These are phyloP conservation scores for Claviceps capensis DNA, from an alignment of 2,329 filamentous ascomycete species.

Conservation along the genomic window DNA sequence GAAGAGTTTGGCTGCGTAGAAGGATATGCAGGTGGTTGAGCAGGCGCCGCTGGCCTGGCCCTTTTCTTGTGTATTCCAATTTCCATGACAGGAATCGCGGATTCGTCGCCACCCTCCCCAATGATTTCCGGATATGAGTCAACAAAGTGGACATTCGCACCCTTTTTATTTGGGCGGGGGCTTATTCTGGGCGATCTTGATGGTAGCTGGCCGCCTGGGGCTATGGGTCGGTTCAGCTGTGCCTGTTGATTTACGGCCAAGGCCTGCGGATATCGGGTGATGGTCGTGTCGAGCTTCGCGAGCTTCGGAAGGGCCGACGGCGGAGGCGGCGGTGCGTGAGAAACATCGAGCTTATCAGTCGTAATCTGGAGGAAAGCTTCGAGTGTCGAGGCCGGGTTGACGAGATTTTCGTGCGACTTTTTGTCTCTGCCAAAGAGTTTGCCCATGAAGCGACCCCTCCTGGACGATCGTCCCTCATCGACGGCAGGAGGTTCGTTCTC, in stretches of 20 bases:
- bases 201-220: constrained; percentile 23
- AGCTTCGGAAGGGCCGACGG: constrained; percentile 32
- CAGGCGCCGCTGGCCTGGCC: constrained; percentile 17
- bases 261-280: constrained; percentile 42
- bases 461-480: constrained; percentile 28
- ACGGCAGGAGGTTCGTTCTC: constrained; percentile 29
- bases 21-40: constrained; percentile 10
- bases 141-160: constrained; percentile 60
- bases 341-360: constrained; percentile 40
- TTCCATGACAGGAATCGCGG: constrained; percentile 56
- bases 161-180: constrained; percentile 43
- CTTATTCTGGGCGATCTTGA: constrained; percentile 30
- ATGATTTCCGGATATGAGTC: constrained; percentile 66
- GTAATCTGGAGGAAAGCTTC: constrained; percentile 46
- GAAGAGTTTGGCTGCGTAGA: not conserved
- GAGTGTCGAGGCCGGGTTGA: constrained; percentile 31
- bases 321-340: constrained; percentile 33
- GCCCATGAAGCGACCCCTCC: constrained; percentile 46
- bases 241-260: constrained; percentile 29
- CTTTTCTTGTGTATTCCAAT: constrained; percentile 45
- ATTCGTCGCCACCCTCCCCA: constrained; percentile 83
- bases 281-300: constrained; percentile 42
- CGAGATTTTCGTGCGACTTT: constrained; percentile 18
- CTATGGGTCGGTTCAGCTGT: constrained; percentile 31
- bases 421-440: constrained; percentile 43